These are phyloP conservation scores for Podila minutissima DNA, from an alignment of 192 early-diverging fungal genomes.

Conservation along the genomic window DNA sequence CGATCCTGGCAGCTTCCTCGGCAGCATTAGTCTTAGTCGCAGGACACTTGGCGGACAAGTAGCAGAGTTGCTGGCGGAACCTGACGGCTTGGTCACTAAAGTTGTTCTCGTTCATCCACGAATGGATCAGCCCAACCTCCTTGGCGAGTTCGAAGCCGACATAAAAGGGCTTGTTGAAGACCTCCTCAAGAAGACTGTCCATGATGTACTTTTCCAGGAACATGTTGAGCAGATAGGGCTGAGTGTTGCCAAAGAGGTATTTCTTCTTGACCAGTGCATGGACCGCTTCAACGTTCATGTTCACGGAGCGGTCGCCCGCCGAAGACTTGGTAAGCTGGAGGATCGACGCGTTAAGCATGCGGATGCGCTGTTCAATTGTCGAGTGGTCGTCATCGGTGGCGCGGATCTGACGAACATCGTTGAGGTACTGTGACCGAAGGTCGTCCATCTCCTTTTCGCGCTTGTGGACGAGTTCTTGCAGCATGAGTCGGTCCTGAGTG, in stretches of 20 bases:
- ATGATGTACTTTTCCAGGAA: slow-evolving; percentile 63
- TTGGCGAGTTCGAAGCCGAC: slow-evolving; percentile 44
- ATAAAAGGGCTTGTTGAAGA: slow-evolving; percentile 53
- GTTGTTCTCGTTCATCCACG: slow-evolving; percentile 53
- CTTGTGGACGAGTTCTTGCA: slow-evolving; percentile 47
- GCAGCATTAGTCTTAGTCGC: slow-evolving; percentile 27
- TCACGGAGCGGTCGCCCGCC: slow-evolving; percentile 39
- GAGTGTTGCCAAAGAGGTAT: slow-evolving; percentile 47
- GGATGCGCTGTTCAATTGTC: slow-evolving; percentile 51
- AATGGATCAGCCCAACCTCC: slow-evolving; percentile 28
- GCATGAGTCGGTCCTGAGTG: slow-evolving; percentile 39
- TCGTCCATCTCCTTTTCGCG: slow-evolving; percentile 52
- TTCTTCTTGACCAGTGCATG: slow-evolving; percentile 41
- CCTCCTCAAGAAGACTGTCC: slow-evolving; percentile 55
- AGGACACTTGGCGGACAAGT: slow-evolving; percentile 42
- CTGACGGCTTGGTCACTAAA: slow-evolving; percentile 47
- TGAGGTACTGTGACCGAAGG: slow-evolving; percentile 44
- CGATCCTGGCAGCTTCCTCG: slow-evolving; percentile 25
- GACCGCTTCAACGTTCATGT: slow-evolving; percentile 38
- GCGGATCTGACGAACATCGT: slow-evolving; percentile 52
- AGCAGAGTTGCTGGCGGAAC: slow-evolving; percentile 55
- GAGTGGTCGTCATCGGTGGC: slow-evolving; percentile 57
- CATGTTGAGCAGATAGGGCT: slow-evolving; percentile 56
- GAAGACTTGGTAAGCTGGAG: slow-evolving; percentile 45
- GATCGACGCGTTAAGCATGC: slow-evolving; percentile 49